Evolutionary conservation across 2,329 filamentous ascomycete species (phyloP).

Genomic region (Massarina eburnea): DNA sequence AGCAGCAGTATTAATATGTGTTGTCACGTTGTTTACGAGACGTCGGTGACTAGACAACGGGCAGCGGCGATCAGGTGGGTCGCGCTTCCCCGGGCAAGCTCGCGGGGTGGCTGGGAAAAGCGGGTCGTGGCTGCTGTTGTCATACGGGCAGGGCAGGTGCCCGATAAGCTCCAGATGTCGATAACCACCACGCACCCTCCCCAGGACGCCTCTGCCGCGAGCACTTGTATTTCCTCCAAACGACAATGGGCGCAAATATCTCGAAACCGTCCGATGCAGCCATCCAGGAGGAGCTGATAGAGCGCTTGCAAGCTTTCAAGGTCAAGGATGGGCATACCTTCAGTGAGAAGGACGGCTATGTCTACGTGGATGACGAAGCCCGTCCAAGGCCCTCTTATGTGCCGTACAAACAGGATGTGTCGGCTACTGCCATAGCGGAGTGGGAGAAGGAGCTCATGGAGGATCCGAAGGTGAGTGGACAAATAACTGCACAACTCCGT

Average conservation of each 20-base stretch:
- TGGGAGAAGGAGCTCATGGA: slow-evolving; percentile 66
- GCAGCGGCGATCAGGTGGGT: not conserved
- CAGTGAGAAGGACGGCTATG: slow-evolving; percentile 56
- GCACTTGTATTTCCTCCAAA: not conserved
- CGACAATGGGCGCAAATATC: slow-evolving; percentile 37
- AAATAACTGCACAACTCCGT: not conserved
- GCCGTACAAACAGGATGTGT: slow-evolving; percentile 46
- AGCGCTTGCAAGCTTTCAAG: slow-evolving; percentile 49
- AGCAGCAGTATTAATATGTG: too few species aligned
- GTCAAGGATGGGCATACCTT: slow-evolving; percentile 44
- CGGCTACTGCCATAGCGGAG: slow-evolving; percentile 53
- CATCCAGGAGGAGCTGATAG: slow-evolving; percentile 43
- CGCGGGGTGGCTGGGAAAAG: too few species aligned
- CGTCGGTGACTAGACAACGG: too few species aligned
- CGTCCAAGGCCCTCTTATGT: slow-evolving; percentile 25
- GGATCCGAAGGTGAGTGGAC: slow-evolving; percentile 61
- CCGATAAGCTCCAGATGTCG: not conserved
- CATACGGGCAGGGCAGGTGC: not conserved
- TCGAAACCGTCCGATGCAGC: slow-evolving; percentile 38
- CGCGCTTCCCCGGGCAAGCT: not conserved
- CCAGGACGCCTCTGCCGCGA: not conserved
- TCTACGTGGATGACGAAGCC: slow-evolving; percentile 54
- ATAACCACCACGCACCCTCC: not conserved
- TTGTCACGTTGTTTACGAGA: too few species aligned
- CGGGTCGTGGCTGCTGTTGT: not conserved